phyloP scores from a whole-genome alignment of 352 stramenopile species.

The Blastocystis sp. region DNA sequence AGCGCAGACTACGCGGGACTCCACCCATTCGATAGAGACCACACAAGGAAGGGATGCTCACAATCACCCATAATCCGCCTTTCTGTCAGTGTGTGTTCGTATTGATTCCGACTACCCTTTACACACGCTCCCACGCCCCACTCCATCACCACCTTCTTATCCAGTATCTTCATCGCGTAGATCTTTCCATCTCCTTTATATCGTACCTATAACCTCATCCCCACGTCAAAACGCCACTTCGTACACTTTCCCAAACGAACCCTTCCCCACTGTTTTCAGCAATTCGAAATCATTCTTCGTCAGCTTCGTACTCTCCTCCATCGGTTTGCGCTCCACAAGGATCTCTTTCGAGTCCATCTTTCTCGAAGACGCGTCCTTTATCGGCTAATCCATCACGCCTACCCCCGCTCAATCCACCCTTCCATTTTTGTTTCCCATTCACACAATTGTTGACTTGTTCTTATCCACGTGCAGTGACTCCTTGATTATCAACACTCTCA shows the following conservation, averaged over 20 bases:
- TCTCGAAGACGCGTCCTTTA: no score
- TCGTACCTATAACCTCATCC: conserved; percentile 82
- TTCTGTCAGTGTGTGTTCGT: conserved; percentile 82
- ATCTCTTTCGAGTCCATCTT: no score
- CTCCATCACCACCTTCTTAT: conserved; percentile 86
- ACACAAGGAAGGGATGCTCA: conserved; percentile 86
- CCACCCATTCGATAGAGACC: neutral
- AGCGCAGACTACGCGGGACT: conserved; percentile 76
- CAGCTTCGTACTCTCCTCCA: conserved; percentile 72
- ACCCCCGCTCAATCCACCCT: neutral
- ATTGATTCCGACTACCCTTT: conserved; percentile 87
- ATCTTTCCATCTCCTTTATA: conserved; percentile 87
- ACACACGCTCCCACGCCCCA: conserved; percentile 76
- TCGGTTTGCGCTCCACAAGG: conserved; percentile 81
- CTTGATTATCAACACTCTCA: neutral
- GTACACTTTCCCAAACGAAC: conserved; percentile 84
- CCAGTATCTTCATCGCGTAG: conserved; percentile 91
- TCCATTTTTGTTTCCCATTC: conserved; percentile 30
- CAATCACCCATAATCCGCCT: conserved; percentile 81
- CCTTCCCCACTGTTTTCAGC: conserved; percentile 85
- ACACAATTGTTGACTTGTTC: neutral
- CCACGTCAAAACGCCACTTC: conserved; percentile 49
- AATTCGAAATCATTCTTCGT: conserved; percentile 73
- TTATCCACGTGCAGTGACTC: neutral
- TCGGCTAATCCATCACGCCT: no score